phyloP scores from a whole-genome alignment of 139 green algal genomes.

The Mychonastes homosphaera region DNA sequence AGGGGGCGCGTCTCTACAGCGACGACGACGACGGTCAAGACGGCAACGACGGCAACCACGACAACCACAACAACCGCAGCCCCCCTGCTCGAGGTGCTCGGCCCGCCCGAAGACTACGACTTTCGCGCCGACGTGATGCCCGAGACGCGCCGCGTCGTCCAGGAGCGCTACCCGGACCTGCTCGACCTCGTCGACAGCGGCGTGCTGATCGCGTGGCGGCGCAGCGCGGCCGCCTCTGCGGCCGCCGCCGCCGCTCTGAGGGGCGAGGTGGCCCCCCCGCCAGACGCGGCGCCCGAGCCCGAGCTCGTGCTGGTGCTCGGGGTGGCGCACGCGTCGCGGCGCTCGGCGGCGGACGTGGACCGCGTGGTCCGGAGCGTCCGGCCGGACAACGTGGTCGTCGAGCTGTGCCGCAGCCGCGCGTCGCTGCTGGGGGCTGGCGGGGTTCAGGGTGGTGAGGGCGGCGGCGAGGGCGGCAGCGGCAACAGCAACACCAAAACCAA shows the following conservation, averaged over 20 bases:
- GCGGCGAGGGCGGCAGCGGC: constrained; percentile 1
- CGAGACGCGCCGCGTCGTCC: constrained; percentile 5
- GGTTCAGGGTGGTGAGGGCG: neutral
- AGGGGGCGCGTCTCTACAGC: neutral
- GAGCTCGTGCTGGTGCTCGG: constrained; percentile 54
- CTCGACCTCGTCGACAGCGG: constrained; percentile 24
- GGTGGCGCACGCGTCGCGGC: constrained; percentile 53
- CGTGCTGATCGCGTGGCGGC: neutral
- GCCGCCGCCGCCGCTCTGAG: neutral
- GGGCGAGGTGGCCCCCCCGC: constrained; percentile 11
- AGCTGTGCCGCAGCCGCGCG: constrained; percentile 57
- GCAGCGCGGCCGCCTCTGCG: neutral
- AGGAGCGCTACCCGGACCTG: constrained; percentile 23
- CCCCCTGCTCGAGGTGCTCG: neutral
- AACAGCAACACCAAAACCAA: constrained; percentile 1
- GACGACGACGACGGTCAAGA: neutral
- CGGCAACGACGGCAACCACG: neutral
- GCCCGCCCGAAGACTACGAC: constrained; percentile 23
- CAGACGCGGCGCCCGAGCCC: constrained; percentile 67
- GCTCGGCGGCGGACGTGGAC: constrained; percentile 42
- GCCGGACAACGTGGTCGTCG: constrained; percentile 62
- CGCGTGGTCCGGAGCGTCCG: constrained; percentile 43
- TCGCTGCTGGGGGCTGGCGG: constrained; percentile 18
- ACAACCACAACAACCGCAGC: neutral
- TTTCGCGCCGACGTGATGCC: constrained; percentile 10